Evolutionary conservation across 352 stramenopile genomes (phyloP).

Genomic region (Phytophthora hybrid): DNA sequence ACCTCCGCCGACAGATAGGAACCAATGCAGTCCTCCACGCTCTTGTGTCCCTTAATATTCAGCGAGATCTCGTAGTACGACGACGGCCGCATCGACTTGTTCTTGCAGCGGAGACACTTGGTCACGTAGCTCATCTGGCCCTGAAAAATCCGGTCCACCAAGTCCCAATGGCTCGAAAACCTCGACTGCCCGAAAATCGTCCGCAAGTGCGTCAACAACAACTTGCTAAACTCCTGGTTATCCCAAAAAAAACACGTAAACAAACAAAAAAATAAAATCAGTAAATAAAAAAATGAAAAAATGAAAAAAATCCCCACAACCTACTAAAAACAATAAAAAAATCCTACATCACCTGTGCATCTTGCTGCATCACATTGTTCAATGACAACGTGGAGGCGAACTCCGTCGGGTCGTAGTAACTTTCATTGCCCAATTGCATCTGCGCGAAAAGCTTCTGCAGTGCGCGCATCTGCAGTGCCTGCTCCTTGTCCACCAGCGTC

Average conservation of each 20-base stretch:
- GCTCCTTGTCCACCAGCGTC: constrained; percentile 50
- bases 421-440: constrained; percentile 83
- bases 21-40: constrained; percentile 70
- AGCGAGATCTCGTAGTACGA: constrained; percentile 90
- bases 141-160: constrained; percentile 83
- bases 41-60: constrained; percentile 87
- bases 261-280: constrained; percentile 6
- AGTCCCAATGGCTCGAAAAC: constrained; percentile 59
- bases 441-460: constrained; percentile 86
- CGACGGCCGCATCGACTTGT: constrained; percentile 67
- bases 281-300: constrained; percentile 6
- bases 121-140: constrained; percentile 88
- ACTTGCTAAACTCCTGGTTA: constrained; percentile 88
- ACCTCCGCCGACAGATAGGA: constrained; percentile 80
- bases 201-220: constrained; percentile 81
- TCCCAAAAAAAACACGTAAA: background rate
- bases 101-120: constrained; percentile 79
- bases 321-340: constrained; percentile 10
- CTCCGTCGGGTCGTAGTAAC: constrained; percentile 77
- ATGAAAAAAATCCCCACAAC: constrained; percentile 1
- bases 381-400: constrained; percentile 82
- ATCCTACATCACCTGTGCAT: constrained; percentile 71
- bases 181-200: constrained; percentile 79
- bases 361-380: constrained; percentile 88
- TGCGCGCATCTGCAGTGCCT: constrained; percentile 78